Evolutionary conservation across 2,329 filamentous ascomycete genomes (phyloP), one percentile per base, ranked within the genome.

Genomic region (Xylaria sp.): DNA sequence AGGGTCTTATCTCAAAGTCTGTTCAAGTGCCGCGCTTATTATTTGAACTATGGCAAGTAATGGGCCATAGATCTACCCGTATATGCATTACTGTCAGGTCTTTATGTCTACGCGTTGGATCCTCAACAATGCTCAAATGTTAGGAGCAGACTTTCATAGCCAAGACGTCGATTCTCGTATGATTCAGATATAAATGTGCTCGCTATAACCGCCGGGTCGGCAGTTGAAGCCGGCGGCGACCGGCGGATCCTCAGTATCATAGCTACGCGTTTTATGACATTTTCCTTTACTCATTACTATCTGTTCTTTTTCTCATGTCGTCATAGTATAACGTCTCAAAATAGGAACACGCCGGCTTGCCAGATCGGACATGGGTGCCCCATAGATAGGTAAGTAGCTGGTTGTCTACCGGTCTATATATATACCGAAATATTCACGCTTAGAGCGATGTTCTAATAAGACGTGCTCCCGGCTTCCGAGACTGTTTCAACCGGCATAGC

Each of bases 361-460:
- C 31, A 57, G 57, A 64, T 61, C 60, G 56, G 60, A 64, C 28
- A 42, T 38, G 9, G 38, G 33, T 44, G 31, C 54, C 44, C 59
- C 60, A 48, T 38, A 38, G 36, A 38, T 38, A 38, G 11, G 11
- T 5, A 38, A 33, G 11, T 5, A 38, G 7, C 33, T 33, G 7
- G 7, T 10, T 33, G 7, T 33, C 33, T 33, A 1, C 33, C 7
- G 33, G 33, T 33, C 33, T 9, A 33, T 33, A 33, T 33, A 10
- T 33, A 33, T 33, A 33, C 33, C 33, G 20, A 59, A 23, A 42
- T 20, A 20, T 42, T 36, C 63, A 46, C 20, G 42, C 42, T 46
- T 42, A 44, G 26, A 23, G 40, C 56, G 48, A 60, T 67, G 65
- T 11, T 40, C 65, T 59, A 51, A 63, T 67, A 63, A 63, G 46